A percentile compares a stretch with the other conserved stretches of the same genome.
phyloP scores from a whole-genome alignment of 148 eudicot species.

The Silene conica region DNA sequence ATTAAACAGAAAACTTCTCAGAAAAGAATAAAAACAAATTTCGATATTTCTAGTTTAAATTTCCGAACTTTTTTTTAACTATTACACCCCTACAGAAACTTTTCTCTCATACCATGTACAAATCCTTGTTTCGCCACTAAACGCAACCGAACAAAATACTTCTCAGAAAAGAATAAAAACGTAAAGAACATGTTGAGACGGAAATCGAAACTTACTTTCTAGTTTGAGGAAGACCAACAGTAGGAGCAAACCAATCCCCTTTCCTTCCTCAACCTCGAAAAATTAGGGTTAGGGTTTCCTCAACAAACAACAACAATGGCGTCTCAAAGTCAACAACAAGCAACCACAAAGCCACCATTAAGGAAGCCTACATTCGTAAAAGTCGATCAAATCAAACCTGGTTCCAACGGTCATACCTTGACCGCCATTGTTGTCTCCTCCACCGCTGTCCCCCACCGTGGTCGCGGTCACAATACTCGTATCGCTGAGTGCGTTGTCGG shows the following conservation, averaged over 20 bases:
- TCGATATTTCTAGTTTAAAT: too few species aligned
- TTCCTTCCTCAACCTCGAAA: background rate
- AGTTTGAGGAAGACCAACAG: conserved; percentile 81
- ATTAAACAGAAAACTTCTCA: too few species aligned
- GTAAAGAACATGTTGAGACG: background rate
- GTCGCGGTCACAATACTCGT: conserved; percentile 25
- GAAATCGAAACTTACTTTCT: conserved; percentile 50
- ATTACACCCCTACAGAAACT: too few species aligned
- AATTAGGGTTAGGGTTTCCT: conserved; percentile 9
- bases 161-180: background rate
- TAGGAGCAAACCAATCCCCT: conserved; percentile 63
- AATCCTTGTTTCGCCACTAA: too few species aligned
- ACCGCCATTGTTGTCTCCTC: conserved; percentile 35
- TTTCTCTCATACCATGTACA: too few species aligned
- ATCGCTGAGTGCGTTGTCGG: conserved; percentile 49
- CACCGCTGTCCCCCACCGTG: conserved; percentile 25
- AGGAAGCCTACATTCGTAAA: conserved; percentile 47
- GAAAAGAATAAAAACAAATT: too few species aligned
- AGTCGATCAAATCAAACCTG: conserved; percentile 39
- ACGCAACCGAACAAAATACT: too few species aligned
- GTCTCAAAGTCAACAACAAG: background rate
- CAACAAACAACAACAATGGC: conserved; percentile 4
- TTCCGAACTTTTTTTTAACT: too few species aligned
- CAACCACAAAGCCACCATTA: conserved; percentile 19
- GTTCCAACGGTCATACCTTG: conserved; percentile 35